Percentiles rank a stretch among this genome's conserved stretches.
Conservation (phyloP, 345 rosid genomes). For the Cardamine occulta region DNA sequence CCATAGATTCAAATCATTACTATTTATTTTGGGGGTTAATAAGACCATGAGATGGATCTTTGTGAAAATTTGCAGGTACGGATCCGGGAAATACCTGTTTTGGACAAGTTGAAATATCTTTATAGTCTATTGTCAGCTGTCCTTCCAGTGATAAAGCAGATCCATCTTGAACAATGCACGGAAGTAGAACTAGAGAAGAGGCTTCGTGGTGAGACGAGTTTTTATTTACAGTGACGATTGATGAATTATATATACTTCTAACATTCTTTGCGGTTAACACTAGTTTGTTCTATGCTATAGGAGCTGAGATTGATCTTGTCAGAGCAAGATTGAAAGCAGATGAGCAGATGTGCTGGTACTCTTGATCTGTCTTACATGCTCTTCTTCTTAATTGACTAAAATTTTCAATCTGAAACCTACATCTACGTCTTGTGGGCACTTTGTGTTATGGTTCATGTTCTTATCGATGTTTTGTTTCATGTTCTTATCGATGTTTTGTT, state of each 20-base stretch:
- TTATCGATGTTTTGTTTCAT: not conserved
- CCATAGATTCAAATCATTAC: constrained; percentile 9
- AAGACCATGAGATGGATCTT: constrained; percentile 27
- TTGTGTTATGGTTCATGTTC: not conserved
- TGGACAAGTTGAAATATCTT: constrained; percentile 86
- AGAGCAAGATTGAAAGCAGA: constrained; percentile 91
- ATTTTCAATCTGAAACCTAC: not conserved
- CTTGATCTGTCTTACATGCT: constrained; percentile 17
- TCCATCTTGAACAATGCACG: constrained; percentile 78
- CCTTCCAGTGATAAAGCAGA: constrained; percentile 86
- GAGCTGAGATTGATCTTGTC: constrained; percentile 71
- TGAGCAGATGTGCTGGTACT: constrained; percentile 99
- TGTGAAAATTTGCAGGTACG: constrained; percentile 57
- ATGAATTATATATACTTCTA: constrained; percentile 6
- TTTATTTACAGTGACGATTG: constrained; percentile 17
- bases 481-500: constrained; percentile 35
- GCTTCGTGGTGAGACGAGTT: constrained; percentile 65
- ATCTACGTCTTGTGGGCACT: not conserved
- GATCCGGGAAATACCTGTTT: constrained; percentile 75
- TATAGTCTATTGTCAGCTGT: constrained; percentile 78
- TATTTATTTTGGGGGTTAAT: not conserved
- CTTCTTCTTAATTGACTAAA: constrained; percentile 11
- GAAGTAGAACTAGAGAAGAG: constrained; percentile 89
- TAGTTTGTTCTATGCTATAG: constrained; percentile 49
- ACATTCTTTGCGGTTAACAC: constrained; percentile 8